These are phyloP conservation scores for Backusella tarrabulga DNA, from an alignment of 192 early-diverging fungal genomes.

Conservation along the genomic window DNA sequence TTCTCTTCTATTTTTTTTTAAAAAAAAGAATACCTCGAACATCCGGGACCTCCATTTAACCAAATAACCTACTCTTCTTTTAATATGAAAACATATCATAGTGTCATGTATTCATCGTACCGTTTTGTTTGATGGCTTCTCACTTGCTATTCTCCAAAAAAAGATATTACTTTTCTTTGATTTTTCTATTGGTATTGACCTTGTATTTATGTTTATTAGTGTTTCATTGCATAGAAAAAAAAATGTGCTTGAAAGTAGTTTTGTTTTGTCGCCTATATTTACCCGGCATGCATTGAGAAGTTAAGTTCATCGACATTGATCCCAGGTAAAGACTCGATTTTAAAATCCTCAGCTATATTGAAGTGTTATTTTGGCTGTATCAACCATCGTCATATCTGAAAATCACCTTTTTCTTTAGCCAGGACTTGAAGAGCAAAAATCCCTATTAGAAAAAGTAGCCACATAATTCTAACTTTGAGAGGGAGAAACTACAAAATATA, in stretches of 20 bases:
- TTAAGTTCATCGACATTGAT: conserved; percentile 20
- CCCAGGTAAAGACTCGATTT: conserved; percentile 38
- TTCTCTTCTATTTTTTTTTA: not conserved
- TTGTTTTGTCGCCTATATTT: not conserved
- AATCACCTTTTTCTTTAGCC: not conserved
- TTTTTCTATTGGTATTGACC: conserved; percentile 44
- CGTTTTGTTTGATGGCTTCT: conserved; percentile 9
- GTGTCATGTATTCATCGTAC: not conserved
- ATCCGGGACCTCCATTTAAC: conserved; percentile 58
- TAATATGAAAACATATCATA: not conserved
- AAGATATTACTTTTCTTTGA: conserved; percentile 40
- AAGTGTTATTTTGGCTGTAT: not conserved
- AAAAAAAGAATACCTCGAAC: conserved; percentile 15
- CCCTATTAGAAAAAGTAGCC: not conserved
- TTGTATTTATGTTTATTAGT: not conserved
- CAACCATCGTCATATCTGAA: not conserved
- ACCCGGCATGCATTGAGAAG: conserved; percentile 50
- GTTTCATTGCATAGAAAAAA: not conserved
- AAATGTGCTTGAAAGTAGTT: not conserved
- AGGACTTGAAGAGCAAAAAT: not conserved
- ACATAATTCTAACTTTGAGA: not conserved
- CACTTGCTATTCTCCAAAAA: conserved; percentile 50
- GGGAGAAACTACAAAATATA: not conserved
- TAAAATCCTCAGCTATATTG: conserved; percentile 38
- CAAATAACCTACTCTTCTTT: conserved; percentile 54